Base-by-base conservation (phyloP, 805 yeast genomes). In the Danielia reshetovae region DNA sequence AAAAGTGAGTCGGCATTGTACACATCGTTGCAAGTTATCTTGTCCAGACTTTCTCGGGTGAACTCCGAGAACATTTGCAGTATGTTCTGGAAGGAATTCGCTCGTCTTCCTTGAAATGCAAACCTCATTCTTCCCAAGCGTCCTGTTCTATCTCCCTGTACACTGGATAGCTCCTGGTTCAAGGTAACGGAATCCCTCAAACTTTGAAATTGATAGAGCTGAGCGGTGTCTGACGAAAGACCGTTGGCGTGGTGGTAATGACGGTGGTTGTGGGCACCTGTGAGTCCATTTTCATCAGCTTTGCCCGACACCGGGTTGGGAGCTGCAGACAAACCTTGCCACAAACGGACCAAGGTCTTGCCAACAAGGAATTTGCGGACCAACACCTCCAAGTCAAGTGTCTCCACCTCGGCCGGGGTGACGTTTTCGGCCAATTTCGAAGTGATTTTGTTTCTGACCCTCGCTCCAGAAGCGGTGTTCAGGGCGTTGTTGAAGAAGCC, bases 401-500 rank as follows among this genome's bases (percentile, higher is more conserved):
- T 65, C 38, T 67, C 73, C 10, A 66, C 65, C 18, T 67, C 72
- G 7, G 55, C 34, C 0, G 71, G 70, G 27, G 55, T 57, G 5
- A 51, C 33, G 9, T 42, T 53, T 26, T 65, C 70, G 2, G 66
- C 52, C 13, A 65, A 43, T 35, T 65, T 65, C 4, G 46, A 45
- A 5, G 62, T 62, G 19, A 64, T 49, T 32, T 51, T 55, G 32
- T 53, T 59, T 38, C 66, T 46, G 19, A 62, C 46, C 43, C 64
- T 54, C 6, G 46, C 52, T 6, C 61, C 54, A 12, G 54, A 43
- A 8, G 60, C 33, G 36, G 35, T 47, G 24, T 34, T 38, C 12
- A 40, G 19, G 5, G 41, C 22, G 7, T 42, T 40, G 4, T 43
- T 26, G 16, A 37, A 45, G 3, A 40, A 25, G 15, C 39, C 51